Evolutionary conservation across 2,329 filamentous ascomycete genomes (phyloP).

Genomic region (Scleromitrula shiraiana): DNA sequence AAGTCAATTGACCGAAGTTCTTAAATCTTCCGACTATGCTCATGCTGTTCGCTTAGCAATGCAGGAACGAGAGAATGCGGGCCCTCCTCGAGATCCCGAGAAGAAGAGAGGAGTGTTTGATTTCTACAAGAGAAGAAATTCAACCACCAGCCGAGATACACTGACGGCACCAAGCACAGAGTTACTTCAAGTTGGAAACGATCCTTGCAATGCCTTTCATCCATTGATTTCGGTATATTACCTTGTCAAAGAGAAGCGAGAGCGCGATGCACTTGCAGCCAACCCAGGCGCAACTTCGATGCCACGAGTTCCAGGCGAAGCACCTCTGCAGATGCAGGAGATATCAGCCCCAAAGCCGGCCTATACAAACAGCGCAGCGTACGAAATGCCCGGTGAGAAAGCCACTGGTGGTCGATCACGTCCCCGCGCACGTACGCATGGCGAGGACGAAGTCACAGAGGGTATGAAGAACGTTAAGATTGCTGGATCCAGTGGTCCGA

Average conservation of each 20-base stretch:
- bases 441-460: conserved; percentile 82
- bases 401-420: conserved; percentile 76
- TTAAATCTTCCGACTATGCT: conserved; percentile 92
- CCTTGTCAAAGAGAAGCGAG: conserved; percentile 88
- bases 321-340: conserved; percentile 56
- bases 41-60: conserved; percentile 65
- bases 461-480: conserved; percentile 58
- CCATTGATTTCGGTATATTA: conserved; percentile 93
- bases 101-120: conserved; percentile 83
- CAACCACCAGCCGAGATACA: conserved; percentile 80
- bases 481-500: conserved; percentile 38
- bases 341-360: conserved; percentile 76
- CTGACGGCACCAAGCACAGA: conserved; percentile 78
- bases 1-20: conserved; percentile 70
- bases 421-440: conserved; percentile 83
- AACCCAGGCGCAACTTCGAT: conserved; percentile 53
- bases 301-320: conserved; percentile 47
- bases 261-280: conserved; percentile 56
- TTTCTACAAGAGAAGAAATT: conserved; percentile 93
- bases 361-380: conserved; percentile 76
- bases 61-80: conserved; percentile 55
- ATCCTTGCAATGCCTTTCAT: conserved; percentile 88
- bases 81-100: conserved; percentile 52
- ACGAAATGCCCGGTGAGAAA: conserved; percentile 85
- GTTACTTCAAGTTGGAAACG: conserved; percentile 70